Percentiles rank a stretch among this genome's conserved stretches.
Conservation (phyloP, 1,284 basidiomycete genomes). For the Pholiota adiposa region DNA sequence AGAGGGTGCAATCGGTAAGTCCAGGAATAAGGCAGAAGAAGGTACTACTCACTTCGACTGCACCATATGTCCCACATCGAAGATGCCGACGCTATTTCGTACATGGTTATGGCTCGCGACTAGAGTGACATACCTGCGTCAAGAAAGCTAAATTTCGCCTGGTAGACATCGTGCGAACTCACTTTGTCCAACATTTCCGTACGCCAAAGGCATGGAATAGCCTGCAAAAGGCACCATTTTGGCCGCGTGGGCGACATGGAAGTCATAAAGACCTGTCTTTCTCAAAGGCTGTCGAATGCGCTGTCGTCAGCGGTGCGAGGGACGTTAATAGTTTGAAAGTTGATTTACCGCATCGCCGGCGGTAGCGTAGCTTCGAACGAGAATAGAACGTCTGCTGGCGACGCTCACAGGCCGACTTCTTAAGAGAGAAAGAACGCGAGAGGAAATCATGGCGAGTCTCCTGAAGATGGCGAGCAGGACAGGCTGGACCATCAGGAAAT, state of each 20-base stretch:
- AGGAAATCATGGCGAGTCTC: conserved; percentile 20
- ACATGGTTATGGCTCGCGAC: conserved; percentile 94
- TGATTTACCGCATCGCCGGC: conserved; percentile 18
- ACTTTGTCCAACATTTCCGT: conserved; percentile 86
- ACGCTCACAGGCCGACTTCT: conserved; percentile 10
- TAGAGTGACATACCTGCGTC: conserved; percentile 35
- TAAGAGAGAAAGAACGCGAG: conserved; percentile 16
- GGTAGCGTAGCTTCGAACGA: conserved; percentile 19
- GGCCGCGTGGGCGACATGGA: conserved; percentile 83
- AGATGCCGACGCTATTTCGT: conserved; percentile 83
- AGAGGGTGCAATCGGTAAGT: conserved; percentile 7
- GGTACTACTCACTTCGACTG: conserved; percentile 67
- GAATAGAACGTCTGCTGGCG: conserved; percentile 5
- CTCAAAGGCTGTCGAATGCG: conserved; percentile 36
- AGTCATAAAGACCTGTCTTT: conserved; percentile 88
- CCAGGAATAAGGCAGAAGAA: conserved; percentile 3
- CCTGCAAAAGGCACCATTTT: conserved; percentile 99
- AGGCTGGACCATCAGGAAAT: too few relatives aligned
- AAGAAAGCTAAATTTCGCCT: conserved; percentile 11
- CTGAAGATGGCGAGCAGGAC: background rate
- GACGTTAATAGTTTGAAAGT: background rate
- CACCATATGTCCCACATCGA: conserved; percentile 99
- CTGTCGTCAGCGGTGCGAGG: background rate
- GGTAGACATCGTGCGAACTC: conserved; percentile 20
- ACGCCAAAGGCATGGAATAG: conserved; percentile 92